Evolutionary conservation across 2,329 filamentous ascomycete genomes (phyloP), one percentile per base, ranked within the genome.

Genomic region (Monosporascus sp.): DNA sequence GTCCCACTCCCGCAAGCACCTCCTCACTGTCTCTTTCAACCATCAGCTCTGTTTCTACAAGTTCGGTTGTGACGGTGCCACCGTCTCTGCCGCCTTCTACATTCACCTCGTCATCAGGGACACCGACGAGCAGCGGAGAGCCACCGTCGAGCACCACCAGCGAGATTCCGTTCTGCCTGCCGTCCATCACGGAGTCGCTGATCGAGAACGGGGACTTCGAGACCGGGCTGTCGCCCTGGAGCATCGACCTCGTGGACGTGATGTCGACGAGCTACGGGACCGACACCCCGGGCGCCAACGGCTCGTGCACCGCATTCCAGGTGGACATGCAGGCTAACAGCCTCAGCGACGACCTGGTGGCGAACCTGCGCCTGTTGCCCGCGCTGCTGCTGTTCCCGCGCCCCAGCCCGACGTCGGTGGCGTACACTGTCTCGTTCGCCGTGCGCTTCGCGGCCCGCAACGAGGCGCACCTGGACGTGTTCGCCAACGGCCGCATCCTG

Each of bases 401-500:
- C 53, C 38, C 53, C 53, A 1, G 46, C 57, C 2, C 51, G 57
- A 2, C 26, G 53, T 3, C 17, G 49, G 5, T 61, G 62, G 45
- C 31, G 31, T 35, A 35, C 31, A 51, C 41, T 2, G 52, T 65
- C 14, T 54, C 55, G 17, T 65, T 63, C 56, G 57, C 49, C 51
- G 55, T 63, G 45, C 56, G 58, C 3, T 65, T 63, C 46, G 52
- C 53, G 9, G 17, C 5, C 28, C 49, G 50, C 17, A 72, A 74
- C 50, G 65, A 70, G 31, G 72, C 73, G 57, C 66, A 58, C 48
- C 68, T 67, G 55, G 53, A 60, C 3, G 59, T 70, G 37, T 70
- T 68, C 50, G 65, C 72, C 28, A 68, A 74, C 40, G 75, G 75
- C 2, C 66, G 68, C 2, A 55, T 72, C 61, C 78, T 79, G 58